These are phyloP conservation scores for Colletotrichum cordylinicola DNA, from an alignment of 2,329 filamentous ascomycete genomes.

Conservation along the genomic window DNA sequence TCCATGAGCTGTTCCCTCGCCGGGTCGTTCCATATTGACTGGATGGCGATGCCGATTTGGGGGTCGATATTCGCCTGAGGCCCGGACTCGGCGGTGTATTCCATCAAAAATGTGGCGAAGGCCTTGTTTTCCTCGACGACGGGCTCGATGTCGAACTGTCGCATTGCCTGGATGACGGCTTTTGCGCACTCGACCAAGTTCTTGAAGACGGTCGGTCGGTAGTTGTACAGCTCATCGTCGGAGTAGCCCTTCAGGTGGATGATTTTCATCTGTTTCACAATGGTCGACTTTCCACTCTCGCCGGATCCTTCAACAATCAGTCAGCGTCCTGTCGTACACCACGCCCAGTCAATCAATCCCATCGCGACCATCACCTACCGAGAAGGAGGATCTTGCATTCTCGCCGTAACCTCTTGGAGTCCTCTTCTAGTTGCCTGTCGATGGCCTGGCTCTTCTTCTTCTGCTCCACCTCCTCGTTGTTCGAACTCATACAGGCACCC, in stretches of 20 bases:
- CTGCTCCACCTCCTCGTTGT: slow-evolving; percentile 85
- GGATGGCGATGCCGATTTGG: slow-evolving; percentile 82
- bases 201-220: slow-evolving; percentile 97
- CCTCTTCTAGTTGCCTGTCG: slow-evolving; percentile 91
- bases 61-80: slow-evolving; percentile 84
- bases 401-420: slow-evolving; percentile 87
- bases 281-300: slow-evolving; percentile 98
- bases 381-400: slow-evolving; percentile 99
- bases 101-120: slow-evolving; percentile 79
- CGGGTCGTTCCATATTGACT: slow-evolving; percentile 89
- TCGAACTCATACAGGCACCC: slow-evolving; percentile 93
- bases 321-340: not conserved
- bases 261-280: slow-evolving; percentile 99
- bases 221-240: slow-evolving; percentile 90
- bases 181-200: slow-evolving; percentile 98
- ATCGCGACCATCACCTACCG: slow-evolving; percentile 62
- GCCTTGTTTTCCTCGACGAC: slow-evolving; percentile 73
- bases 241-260: slow-evolving; percentile 99
- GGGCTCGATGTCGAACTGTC: slow-evolving; percentile 87
- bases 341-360: not conserved
- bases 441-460: slow-evolving; percentile 98
- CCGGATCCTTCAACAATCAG: slow-evolving; percentile 74
- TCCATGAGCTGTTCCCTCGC: slow-evolving; percentile 85
- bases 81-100: slow-evolving; percentile 90
- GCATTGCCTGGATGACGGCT: slow-evolving; percentile 88